Percentiles rank a stretch among this genome's conserved stretches.
These are phyloP conservation scores for Hemisphaericaspora xylanilytica DNA, from an alignment of 1,139 yeast species.

Conservation along the genomic window DNA sequence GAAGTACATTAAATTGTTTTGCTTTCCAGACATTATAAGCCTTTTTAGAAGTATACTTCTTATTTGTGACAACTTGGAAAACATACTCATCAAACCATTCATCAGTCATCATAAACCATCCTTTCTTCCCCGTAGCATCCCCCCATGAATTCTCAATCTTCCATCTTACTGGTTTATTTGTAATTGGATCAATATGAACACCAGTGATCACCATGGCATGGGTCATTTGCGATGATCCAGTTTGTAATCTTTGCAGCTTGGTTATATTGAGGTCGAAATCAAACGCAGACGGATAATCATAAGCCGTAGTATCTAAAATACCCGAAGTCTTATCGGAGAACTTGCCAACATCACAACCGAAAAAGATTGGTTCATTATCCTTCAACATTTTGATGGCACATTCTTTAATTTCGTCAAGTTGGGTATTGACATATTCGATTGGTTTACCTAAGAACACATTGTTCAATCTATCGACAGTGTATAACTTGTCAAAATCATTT, in stretches of 20 bases:
- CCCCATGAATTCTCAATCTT: slow-evolving; percentile 91
- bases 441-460: slow-evolving; percentile 67
- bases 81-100: slow-evolving; percentile 81
- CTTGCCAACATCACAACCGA: slow-evolving; percentile 85
- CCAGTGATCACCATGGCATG: slow-evolving; percentile 84
- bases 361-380: slow-evolving; percentile 73
- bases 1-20: slow-evolving; percentile 56
- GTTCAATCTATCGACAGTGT: slow-evolving; percentile 71
- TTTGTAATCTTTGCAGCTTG: slow-evolving; percentile 53
- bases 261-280: slow-evolving; percentile 46
- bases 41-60: slow-evolving; percentile 46
- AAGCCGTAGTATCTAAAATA: slow-evolving; percentile 65
- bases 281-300: slow-evolving; percentile 67
- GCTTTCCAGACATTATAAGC: slow-evolving; percentile 48
- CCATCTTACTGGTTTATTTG: slow-evolving; percentile 63
- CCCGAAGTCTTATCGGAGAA: slow-evolving; percentile 59
- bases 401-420: slow-evolving; percentile 53
- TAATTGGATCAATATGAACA: slow-evolving; percentile 50
- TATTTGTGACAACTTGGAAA: slow-evolving; percentile 72
- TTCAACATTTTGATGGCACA: slow-evolving; percentile 67
- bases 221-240: slow-evolving; percentile 68
- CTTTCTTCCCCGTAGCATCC: slow-evolving; percentile 66
- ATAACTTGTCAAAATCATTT: slow-evolving; percentile 58
- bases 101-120: slow-evolving; percentile 78
- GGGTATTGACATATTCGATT: slow-evolving; percentile 67